These are phyloP conservation scores for Vitis riparia DNA, from an alignment of 164 flowering plant genomes.

Conservation along the genomic window DNA sequence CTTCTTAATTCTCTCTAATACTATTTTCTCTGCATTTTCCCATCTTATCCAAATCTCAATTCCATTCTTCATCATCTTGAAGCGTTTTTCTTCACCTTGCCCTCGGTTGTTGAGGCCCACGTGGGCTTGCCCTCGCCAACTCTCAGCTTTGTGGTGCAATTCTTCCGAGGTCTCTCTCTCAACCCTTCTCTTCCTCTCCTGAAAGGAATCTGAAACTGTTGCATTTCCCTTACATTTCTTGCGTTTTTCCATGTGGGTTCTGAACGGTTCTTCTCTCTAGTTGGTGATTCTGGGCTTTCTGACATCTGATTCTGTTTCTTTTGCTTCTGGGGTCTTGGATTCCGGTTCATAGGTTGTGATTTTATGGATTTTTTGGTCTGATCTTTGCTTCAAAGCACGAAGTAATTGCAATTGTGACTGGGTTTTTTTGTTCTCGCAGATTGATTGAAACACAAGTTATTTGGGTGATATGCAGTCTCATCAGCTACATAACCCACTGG, in stretches of 20 bases:
- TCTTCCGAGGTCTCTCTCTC: background rate
- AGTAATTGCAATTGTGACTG: background rate
- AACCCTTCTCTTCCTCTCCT: background rate
- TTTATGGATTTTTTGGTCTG: slow-evolving; percentile 15
- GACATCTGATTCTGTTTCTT: slow-evolving; percentile 4
- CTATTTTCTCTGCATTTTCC: too few relatives aligned
- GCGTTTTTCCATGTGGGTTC: background rate
- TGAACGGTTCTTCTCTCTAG: background rate
- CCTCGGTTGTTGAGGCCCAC: background rate
- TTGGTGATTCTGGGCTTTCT: slow-evolving; percentile 4
- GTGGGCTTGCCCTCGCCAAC: background rate
- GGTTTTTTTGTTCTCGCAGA: background rate
- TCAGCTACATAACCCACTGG: slow-evolving; percentile 6
- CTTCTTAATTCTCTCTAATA: background rate
- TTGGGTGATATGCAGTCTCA: background rate
- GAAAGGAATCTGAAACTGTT: background rate
- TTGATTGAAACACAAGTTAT: background rate
- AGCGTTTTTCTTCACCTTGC: background rate
- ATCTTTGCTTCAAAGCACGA: background rate
- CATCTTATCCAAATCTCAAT: too few relatives aligned
- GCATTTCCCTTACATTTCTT: background rate
- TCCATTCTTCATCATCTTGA: too few relatives aligned
- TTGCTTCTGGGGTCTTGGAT: background rate
- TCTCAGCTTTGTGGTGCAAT: background rate
- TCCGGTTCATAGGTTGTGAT: background rate